Evolutionary conservation across 495 filamentous ascomycete species (phyloP), one percentile per base, ranked within the genome.

Genomic region (Talaromyces liani): DNA sequence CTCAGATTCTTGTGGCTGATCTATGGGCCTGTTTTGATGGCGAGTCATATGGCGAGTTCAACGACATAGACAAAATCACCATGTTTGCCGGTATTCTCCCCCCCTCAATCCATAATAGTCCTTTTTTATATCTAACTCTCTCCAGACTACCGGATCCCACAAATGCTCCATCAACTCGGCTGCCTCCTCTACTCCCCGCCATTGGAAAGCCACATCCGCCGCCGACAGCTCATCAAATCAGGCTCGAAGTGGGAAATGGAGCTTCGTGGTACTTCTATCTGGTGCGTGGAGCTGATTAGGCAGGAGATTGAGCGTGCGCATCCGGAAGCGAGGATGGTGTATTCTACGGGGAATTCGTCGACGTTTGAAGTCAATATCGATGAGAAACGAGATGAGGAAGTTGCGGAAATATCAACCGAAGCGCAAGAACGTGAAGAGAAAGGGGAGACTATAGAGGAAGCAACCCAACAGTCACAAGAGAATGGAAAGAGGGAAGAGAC

Each of bases 1-100:
- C 94, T 2, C 94, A 99, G 78, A 98, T 98, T 61, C 82, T 97
- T 14, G 91, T 95, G 18, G 95, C 95, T 49, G 94, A 99, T 69
- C 70, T 97, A 3, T 98, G 93, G 93, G 93, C 93, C 10, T 93
- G 91, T 64, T 97, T 97, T 69, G 84, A 94, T 56, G 91, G 91
- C 34, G 79, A 88, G 65, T 75, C 82, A 24, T 92, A 87, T 65
- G 94, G 94, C 14, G 75, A 81, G n/a, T 99, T 99, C 69, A 69
- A 87, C 29, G 95, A 99, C 68, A 96, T 99, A 60, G 86, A 92
- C 70, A 89, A 90, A 67, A 89, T 99, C 70, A 99, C 95, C 64
- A 97, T 97, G 90, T 99, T 98, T 76, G 92, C 94, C 63, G 84
- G 83, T 85, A 33, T 14, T 29, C 16, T 22, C 9, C 65, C 18